Evolutionary conservation across 768 basidiomycete species (phyloP), one percentile per base, ranked within the genome.

Genomic region (Nidula microcarpa): DNA sequence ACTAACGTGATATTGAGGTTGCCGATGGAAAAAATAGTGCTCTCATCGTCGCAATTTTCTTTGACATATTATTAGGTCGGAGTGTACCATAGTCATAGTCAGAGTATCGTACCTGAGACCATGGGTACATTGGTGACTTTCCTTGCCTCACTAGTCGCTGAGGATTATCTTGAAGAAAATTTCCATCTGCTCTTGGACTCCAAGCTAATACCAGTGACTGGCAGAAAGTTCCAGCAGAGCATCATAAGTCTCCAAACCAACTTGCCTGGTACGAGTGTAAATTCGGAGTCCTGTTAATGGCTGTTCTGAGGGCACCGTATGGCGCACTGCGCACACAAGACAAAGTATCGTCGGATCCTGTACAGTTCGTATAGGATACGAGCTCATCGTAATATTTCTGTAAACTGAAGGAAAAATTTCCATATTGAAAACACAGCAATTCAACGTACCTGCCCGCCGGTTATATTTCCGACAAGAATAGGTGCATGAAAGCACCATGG

Each of bases 31-130:
- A 81, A 81, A 0, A 77, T 30, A 0, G 81, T 81, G 4, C 81
- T 82, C 60, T 85, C 84, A 52, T 85, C 84, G 37, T 82, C 80
- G 55, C 72, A 74, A 55, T 81, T 74, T 23, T 77, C 78, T 72
- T 49, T 34, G 11, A 47, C 13, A n/a, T 33, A 17, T 16, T 41
- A 41, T 11, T 41, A 11, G 37, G 10, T 41, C 10, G 4, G 11
- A 16, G 16, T 11, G 16, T 4, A 41, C 16, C 10, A 41, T 4
- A 41, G 37, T 41, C 16, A 41, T 16, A 11, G 16, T 11, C 4
- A 11, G 11, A 16, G 4, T 3, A 11, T 11, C 39, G 17, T 36
- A 62, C 65, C 67, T n/a, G 53, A 75, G 10, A 84, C 66, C 54
- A 81, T 71, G 0, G 80, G 80, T 1, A 84, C 66, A 47, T 74